Conservation (phyloP, 176 grass and related monocot species). For the Oryza glumipatula region DNA sequence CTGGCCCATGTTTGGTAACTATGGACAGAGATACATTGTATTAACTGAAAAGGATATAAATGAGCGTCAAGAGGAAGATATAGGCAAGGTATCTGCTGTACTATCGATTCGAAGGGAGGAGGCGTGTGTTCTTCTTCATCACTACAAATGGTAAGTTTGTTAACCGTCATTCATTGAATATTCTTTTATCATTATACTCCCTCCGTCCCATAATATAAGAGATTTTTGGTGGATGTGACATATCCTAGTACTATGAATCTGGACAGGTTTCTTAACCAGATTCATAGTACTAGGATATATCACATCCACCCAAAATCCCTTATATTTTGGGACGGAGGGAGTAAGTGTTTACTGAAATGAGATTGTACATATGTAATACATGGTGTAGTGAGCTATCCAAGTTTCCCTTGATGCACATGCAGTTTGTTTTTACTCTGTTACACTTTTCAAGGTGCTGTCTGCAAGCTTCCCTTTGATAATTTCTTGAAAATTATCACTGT, state of each 20-base stretch:
- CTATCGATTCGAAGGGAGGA: conserved; percentile 62
- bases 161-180: neutral
- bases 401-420: neutral
- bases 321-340: too few species aligned
- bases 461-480: neutral
- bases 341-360: neutral
- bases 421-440: conserved; percentile 6
- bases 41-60: conserved; percentile 64
- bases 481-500: neutral
- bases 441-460: neutral
- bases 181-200: neutral
- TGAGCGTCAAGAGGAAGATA: conserved; percentile 69
- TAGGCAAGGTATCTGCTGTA: conserved; percentile 56
- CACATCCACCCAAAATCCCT: too few species aligned
- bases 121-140: conserved; percentile 73
- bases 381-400: neutral
- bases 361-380: neutral
- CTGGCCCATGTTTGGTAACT: conserved; percentile 23
- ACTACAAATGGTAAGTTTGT: conserved; percentile 79
- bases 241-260: too few species aligned
- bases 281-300: too few species aligned
- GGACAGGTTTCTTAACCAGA: too few species aligned
- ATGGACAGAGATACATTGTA: conserved; percentile 67
- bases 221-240: too few species aligned
- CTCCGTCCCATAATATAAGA: too few species aligned